Evolutionary conservation across 345 rosid species (phyloP), one percentile per base, ranked within the genome.

Genomic region (Psidium friedrichsthalianum): DNA sequence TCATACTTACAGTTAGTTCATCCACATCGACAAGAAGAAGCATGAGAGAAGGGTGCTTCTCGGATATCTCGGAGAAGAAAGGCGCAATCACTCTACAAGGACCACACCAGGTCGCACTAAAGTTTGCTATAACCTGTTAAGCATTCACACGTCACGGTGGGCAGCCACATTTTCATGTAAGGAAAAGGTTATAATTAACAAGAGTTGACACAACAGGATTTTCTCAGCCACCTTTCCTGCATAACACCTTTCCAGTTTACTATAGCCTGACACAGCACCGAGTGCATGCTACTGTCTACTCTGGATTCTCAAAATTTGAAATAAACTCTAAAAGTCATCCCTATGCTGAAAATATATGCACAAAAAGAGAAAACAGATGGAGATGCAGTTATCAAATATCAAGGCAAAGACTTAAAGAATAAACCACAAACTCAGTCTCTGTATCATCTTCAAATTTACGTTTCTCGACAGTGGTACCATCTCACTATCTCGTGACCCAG

Each of bases 71-170:
- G 8, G 88, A 53, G 89, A 69, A 94, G 83, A 89, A 91, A 74
- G 96, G 94, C 1, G 99, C 98, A 29, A 95, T 91, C 87, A 92
- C 83, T 88, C 91, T 93, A 89, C 97, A 93, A 20, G 98, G 99
- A 82, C 96, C 95, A 88, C 99, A 94, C 99, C 99, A 96, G 49
- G 94, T 87, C 5, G 99, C 97, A 57, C 97, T 95, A 91, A 96
- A 96, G 91, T 96, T 96, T 52, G 94, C 98, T 84, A 95, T 32
- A 82, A 93, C 94, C 98, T 96, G 94, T 81, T 29, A 32, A 82
- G 15, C 15, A 54, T 52, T 52, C 61, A 36, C 32, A 40, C 0
- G 40, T 25, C 56, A 32, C 24, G 27, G 83, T 4, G 49, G 16
- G 27, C 12, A 78, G 49, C 58, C 57, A 74, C 32, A 56, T 64